Evolutionary conservation across 768 basidiomycete genomes (phyloP).

Genomic region (Phylloporus arenicola): DNA sequence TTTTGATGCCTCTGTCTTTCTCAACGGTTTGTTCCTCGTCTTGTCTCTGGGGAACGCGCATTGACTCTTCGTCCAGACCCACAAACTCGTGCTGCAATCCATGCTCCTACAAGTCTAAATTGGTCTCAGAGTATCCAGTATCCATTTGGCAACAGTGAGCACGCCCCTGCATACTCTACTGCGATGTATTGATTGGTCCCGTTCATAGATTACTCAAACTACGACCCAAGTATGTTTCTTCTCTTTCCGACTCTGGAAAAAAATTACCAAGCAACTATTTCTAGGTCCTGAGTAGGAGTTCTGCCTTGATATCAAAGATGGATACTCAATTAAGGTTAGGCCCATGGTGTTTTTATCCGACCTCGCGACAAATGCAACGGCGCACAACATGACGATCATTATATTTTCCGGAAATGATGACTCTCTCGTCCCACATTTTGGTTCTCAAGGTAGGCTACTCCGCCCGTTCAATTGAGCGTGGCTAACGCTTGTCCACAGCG

Average conservation of each 20-base stretch:
- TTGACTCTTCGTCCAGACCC: conserved; percentile 36
- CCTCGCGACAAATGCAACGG: conserved; percentile 60
- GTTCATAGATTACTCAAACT: conserved; percentile 13
- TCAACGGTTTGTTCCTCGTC: conserved; percentile 47
- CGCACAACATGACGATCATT: conserved; percentile 46
- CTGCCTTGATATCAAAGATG: neutral
- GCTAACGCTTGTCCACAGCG: conserved; percentile 33
- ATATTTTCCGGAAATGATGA: conserved; percentile 70
- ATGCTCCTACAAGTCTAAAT: conserved; percentile 59
- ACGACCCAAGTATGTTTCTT: conserved; percentile 31
- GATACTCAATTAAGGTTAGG: conserved; percentile 30
- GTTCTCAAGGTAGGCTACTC: conserved; percentile 49
- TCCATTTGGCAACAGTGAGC: conserved; percentile 32
- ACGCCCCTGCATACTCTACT: neutral
- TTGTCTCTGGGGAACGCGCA: neutral
- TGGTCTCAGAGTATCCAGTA: conserved; percentile 35
- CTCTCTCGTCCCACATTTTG: conserved; percentile 54
- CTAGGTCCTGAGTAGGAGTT: conserved; percentile 32
- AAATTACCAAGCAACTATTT: neutral
- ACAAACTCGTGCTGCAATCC: conserved; percentile 52
- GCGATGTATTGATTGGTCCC: neutral
- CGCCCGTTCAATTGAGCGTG: neutral
- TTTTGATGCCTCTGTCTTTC: conserved; percentile 49
- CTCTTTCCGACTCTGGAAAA: neutral
- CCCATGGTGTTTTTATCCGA: conserved; percentile 61